Evolutionary conservation across 2,329 filamentous ascomycete species (phyloP).

Genomic region (Neocucurbitaria cava): DNA sequence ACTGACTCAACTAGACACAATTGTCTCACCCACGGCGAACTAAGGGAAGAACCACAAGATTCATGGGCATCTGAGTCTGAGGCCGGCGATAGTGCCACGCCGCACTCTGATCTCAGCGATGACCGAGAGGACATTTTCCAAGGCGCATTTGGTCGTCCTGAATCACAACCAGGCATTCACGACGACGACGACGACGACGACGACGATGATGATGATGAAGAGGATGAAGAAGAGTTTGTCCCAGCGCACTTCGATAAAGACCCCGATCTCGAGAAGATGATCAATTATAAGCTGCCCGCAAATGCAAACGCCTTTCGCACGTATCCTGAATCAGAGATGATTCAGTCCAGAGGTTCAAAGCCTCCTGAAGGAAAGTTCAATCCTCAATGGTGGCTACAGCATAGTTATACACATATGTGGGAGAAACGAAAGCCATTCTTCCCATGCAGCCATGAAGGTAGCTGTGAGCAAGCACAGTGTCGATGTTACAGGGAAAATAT

Average conservation of each 20-base stretch:
- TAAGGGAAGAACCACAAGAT: constrained; percentile 37
- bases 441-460: constrained; percentile 72
- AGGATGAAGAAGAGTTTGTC: neutral
- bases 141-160: neutral
- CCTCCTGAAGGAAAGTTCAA: constrained; percentile 22
- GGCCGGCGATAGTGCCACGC: constrained; percentile 5
- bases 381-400: constrained; percentile 24
- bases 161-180: neutral
- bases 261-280: constrained; percentile 30
- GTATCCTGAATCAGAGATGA: constrained; percentile 4
- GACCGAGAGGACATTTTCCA: constrained; percentile 1
- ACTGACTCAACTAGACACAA: constrained; percentile 33
- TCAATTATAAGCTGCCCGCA: constrained; percentile 31
- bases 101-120: constrained; percentile 2
- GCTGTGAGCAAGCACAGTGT: constrained; percentile 67
- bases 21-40: constrained; percentile 53
- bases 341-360: constrained; percentile 1
- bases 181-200: neutral
- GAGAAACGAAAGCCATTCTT: constrained; percentile 65
- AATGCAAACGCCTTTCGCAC: constrained; percentile 20
- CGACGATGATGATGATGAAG: neutral
- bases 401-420: constrained; percentile 60
- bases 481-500: constrained; percentile 67
- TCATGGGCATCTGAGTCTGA: neutral
- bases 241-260: constrained; percentile 23